A percentile compares a stretch with the other conserved stretches of the same genome.
Conservation (phyloP, 1,139 yeast genomes). For the Scheffersomyces quercinus region DNA sequence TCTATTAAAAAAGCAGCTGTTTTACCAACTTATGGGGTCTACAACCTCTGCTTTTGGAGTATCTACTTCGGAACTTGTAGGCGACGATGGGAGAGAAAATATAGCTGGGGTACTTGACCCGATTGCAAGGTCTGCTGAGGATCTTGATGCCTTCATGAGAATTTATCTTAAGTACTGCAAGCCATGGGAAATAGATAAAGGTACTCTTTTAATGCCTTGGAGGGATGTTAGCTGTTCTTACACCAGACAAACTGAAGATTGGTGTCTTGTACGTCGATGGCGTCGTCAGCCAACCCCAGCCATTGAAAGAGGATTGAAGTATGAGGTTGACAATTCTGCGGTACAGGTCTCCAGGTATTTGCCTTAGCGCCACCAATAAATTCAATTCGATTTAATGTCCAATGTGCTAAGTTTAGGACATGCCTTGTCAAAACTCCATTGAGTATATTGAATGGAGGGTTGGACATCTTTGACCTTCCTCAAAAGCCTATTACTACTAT, state of each 20-base stretch:
- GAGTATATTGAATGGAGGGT: too few species aligned
- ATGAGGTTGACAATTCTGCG: conserved; percentile 14
- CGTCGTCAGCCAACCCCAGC: conserved; percentile 54
- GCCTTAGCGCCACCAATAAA: conserved; percentile 1
- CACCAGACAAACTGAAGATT: conserved; percentile 24
- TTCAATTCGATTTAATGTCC: too few species aligned
- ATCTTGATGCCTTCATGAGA: conserved; percentile 62
- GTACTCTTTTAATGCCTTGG: conserved; percentile 63
- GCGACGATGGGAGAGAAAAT: too few species aligned
- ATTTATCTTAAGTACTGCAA: conserved; percentile 58
- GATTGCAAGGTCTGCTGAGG: conserved; percentile 59
- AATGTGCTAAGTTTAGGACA: too few species aligned
- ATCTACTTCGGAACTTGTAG: too few species aligned
- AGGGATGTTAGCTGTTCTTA: conserved; percentile 44
- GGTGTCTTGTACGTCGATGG: conserved; percentile 45
- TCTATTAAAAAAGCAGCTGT: too few species aligned
- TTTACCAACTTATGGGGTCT: too few species aligned
- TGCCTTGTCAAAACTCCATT: too few species aligned
- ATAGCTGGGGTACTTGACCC: conserved; percentile 46
- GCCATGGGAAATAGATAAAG: conserved; percentile 69
- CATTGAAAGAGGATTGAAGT: conserved; percentile 32
- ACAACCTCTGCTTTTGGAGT: too few species aligned
- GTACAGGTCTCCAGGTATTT: conserved; percentile 19
- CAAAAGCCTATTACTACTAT: too few species aligned
- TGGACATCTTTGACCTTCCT: too few species aligned